phyloP scores from a whole-genome alignment of 345 rosid genomes.

The Camelina laxa region DNA sequence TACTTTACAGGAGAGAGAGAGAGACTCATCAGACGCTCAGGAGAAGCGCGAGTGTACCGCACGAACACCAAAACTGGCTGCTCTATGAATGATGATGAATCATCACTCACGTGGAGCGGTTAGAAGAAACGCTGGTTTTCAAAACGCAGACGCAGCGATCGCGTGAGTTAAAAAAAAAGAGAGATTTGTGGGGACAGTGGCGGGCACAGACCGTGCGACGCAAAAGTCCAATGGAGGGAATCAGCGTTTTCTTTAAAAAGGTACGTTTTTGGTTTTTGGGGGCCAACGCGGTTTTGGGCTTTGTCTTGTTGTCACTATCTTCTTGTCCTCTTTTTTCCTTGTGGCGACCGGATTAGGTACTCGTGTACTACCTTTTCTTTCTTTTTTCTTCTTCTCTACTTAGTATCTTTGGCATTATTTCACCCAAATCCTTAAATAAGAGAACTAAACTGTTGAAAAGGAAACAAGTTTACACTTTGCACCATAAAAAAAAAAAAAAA shows the following conservation, averaged over 20 bases:
- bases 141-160: neutral
- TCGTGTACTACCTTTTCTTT: neutral
- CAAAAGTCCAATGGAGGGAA: conserved; percentile 58
- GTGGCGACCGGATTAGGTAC: conserved; percentile 36
- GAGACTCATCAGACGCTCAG: neutral
- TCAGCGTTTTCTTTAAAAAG: conserved; percentile 36
- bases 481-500: too few species aligned
- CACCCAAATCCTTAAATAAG: too few species aligned
- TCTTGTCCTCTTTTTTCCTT: conserved; percentile 16
- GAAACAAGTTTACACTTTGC: too few species aligned
- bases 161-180: neutral
- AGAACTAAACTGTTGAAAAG: neutral
- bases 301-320: conserved; percentile 35
- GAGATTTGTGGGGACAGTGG: conserved; percentile 36
- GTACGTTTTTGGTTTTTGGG: conserved; percentile 10
- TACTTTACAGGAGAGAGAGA: neutral
- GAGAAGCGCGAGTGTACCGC: conserved; percentile 4
- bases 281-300: conserved; percentile 60
- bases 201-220: conserved; percentile 37
- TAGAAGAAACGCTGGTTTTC: neutral
- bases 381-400: too few species aligned
- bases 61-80: conserved; percentile 7
- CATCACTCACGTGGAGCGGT: neutral
- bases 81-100: neutral
- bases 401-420: too few species aligned